These are phyloP conservation scores for Aspergillus sp. DNA, from an alignment of 2,329 filamentous ascomycete species.

Conservation along the genomic window DNA sequence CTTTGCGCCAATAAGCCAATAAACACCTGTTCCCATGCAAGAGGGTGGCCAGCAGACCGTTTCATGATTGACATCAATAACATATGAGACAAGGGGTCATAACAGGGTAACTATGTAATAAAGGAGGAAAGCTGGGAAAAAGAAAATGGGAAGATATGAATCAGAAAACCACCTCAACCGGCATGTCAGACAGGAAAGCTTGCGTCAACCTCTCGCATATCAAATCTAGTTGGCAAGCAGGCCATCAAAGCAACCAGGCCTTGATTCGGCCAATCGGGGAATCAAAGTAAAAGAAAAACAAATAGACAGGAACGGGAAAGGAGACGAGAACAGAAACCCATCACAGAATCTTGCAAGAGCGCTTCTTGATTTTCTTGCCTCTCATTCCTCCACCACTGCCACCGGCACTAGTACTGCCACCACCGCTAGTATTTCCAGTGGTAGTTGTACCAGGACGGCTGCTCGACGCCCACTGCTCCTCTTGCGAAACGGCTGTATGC, in stretches of 20 bases:
- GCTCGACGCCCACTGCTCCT: conserved; percentile 56
- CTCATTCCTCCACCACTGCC: conserved; percentile 15
- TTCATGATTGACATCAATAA: conserved; percentile 26
- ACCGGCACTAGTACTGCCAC: conserved; percentile 19
- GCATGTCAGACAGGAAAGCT: not conserved
- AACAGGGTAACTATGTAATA: conserved; percentile 2
- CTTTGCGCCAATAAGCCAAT: conserved; percentile 25
- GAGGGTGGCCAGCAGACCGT: conserved; percentile 21
- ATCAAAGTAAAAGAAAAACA: conserved; percentile 6
- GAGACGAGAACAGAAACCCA: conserved; percentile 10
- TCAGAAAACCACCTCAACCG: conserved; percentile 16
- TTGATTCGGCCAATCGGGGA: conserved; percentile 16
- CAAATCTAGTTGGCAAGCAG: not conserved
- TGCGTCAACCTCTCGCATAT: conserved; percentile 9
- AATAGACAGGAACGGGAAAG: conserved; percentile 17
- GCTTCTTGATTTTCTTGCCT: conserved; percentile 69
- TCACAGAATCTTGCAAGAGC: conserved; percentile 73
- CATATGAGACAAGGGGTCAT: conserved; percentile 8
- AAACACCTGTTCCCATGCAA: conserved; percentile 34
- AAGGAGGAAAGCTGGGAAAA: conserved; percentile 14
- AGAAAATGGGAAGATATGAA: conserved; percentile 12
- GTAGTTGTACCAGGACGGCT: conserved; percentile 13
- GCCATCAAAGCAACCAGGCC: conserved; percentile 32
- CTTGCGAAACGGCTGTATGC: conserved; percentile 78
- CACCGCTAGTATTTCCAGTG: conserved; percentile 26